Evolutionary conservation across 331 rosid species (phyloP).

Genomic region (Quercus lobata): DNA sequence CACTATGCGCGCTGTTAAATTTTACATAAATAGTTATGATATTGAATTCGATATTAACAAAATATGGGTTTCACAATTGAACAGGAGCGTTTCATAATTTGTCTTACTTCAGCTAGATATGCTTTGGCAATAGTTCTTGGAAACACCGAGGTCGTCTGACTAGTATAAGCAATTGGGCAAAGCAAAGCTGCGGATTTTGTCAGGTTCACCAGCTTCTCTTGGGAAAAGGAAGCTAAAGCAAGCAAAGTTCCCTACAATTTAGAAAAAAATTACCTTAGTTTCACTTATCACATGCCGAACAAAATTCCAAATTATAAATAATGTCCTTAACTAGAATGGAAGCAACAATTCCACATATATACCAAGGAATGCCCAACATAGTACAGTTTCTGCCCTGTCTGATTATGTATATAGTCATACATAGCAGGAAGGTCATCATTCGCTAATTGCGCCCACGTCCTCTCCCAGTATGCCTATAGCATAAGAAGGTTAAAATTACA

Average conservation of each 20-base stretch:
- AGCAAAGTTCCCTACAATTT: constrained; percentile 64
- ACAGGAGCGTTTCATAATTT: no score
- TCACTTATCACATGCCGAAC: not conserved
- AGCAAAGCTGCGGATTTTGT: constrained; percentile 52
- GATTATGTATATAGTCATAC: constrained; percentile 53
- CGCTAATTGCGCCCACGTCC: constrained; percentile 81
- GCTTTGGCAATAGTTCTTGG: no score
- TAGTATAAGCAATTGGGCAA: no score
- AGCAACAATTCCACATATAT: no score
- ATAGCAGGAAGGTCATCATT: constrained; percentile 64
- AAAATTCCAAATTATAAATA: not conserved
- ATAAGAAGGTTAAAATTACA: not conserved
- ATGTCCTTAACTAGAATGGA: no score
- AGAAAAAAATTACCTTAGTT: not conserved
- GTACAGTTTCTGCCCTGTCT: constrained; percentile 54
- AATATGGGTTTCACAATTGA: no score
- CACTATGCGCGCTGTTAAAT: constrained; percentile 43
- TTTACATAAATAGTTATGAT: not conserved
- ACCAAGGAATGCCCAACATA: constrained; percentile 20
- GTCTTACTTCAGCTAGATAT: no score
- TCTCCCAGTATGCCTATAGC: constrained; percentile 67
- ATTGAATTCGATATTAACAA: no score
- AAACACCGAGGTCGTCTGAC: no score
- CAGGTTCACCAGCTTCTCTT: constrained; percentile 37
- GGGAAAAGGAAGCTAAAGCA: constrained; percentile 60